phyloP scores from a whole-genome alignment of 495 filamentous ascomycete species.

The Cercophora scortea region DNA sequence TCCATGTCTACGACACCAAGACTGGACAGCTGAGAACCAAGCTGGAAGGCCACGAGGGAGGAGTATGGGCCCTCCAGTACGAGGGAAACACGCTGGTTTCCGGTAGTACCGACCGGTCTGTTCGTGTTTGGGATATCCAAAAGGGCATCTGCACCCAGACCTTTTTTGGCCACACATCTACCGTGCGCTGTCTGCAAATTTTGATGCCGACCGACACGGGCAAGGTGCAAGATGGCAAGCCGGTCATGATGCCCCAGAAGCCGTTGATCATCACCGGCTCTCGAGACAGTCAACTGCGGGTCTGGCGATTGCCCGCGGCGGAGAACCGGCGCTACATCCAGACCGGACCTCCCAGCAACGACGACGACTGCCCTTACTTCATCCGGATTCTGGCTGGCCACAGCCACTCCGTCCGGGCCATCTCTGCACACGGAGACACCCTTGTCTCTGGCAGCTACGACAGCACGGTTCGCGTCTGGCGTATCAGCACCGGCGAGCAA shows the following conservation, averaged over 20 bases:
- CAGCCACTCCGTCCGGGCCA: slow-evolving; percentile 91
- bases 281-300: slow-evolving; percentile 84
- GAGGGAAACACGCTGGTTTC: slow-evolving; percentile 92
- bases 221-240: slow-evolving; percentile 59
- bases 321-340: slow-evolving; percentile 69
- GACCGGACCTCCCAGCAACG: slow-evolving; percentile 63
- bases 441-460: slow-evolving; percentile 99
- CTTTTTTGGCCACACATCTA: slow-evolving; percentile 96
- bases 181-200: slow-evolving; percentile 92
- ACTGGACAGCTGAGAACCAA: slow-evolving; percentile 77
- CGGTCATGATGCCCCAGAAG: slow-evolving; percentile 82
- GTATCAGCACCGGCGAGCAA: slow-evolving; percentile 90
- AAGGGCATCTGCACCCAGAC: slow-evolving; percentile 84
- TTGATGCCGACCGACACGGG: slow-evolving; percentile 78
- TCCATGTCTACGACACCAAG: slow-evolving; percentile 97
- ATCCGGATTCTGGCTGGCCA: slow-evolving; percentile 82
- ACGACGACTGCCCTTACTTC: slow-evolving; percentile 88
- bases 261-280: slow-evolving; percentile 97
- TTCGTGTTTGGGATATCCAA: slow-evolving; percentile 96
- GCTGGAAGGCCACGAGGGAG: slow-evolving; percentile 89
- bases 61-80: slow-evolving; percentile 97
- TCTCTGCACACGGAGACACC: slow-evolving; percentile 90
- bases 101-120: slow-evolving; percentile 90
- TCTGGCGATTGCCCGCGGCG: slow-evolving; percentile 90
- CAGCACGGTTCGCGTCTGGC: slow-evolving; percentile 93